Conservation (phyloP, 768 basidiomycete genomes). For the Tulasnella sp. region DNA sequence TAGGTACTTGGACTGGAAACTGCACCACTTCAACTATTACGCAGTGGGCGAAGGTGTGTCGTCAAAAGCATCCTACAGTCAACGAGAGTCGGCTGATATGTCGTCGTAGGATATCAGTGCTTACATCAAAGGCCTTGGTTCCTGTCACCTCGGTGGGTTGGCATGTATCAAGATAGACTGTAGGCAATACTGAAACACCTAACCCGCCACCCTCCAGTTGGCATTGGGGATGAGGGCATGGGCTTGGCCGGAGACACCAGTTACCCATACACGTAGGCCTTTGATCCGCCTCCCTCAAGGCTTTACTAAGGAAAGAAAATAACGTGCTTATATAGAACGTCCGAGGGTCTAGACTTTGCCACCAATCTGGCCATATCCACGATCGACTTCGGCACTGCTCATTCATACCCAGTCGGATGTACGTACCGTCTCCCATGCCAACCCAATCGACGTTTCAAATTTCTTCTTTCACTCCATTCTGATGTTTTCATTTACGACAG, state of each 20-base stretch:
- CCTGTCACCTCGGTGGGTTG: slow-evolving; percentile 44
- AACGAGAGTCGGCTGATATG: neutral
- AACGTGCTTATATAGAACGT: neutral
- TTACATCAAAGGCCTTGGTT: slow-evolving; percentile 56
- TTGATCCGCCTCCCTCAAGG: neutral
- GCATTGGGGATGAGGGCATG: slow-evolving; percentile 57
- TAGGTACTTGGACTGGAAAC: slow-evolving; percentile 28
- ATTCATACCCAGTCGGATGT: slow-evolving; percentile 34
- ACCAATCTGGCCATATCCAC: slow-evolving; percentile 46
- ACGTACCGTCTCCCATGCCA: slow-evolving; percentile 26
- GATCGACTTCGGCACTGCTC: slow-evolving; percentile 61
- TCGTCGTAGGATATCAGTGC: slow-evolving; percentile 39
- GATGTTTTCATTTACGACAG: neutral
- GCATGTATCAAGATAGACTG: neutral
- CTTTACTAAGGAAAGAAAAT: neutral
- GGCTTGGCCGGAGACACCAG: slow-evolving; percentile 44
- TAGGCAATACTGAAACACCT: neutral
- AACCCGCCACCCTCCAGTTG: slow-evolving; percentile 28
- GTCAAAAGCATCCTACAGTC: neutral
- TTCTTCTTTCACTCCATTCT: neutral
- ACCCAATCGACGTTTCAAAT: neutral
- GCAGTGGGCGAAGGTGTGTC: slow-evolving; percentile 38
- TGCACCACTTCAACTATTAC: slow-evolving; percentile 49
- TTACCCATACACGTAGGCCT: slow-evolving; percentile 49
- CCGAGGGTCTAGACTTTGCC: slow-evolving; percentile 52